These are phyloP conservation scores for Platanus orientalis DNA, from an alignment of 164 flowering plant genomes.

Conservation along the genomic window DNA sequence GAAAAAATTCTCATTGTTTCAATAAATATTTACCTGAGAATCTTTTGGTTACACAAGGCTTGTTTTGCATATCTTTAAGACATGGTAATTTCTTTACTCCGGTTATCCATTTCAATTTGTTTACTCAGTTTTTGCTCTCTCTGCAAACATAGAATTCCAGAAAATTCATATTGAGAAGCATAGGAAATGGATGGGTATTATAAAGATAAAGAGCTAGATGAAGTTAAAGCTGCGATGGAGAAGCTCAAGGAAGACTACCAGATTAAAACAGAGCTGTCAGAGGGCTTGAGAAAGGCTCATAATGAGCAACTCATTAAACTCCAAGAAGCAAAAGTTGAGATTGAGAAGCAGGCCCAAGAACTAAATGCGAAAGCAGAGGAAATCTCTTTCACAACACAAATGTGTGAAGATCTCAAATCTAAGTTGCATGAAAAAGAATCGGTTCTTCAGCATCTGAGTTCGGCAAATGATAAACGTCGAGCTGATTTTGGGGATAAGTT, in stretches of 20 bases:
- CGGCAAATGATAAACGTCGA: constrained; percentile 38
- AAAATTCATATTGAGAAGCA: constrained; percentile 4
- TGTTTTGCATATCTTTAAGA: not conserved
- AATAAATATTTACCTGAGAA: not conserved
- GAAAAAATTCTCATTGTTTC: not conserved
- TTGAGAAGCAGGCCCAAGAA: constrained; percentile 46
- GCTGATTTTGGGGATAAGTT: constrained; percentile 31
- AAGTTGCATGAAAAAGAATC: constrained; percentile 39
- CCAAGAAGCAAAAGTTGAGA: constrained; percentile 37
- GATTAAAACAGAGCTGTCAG: constrained; percentile 36
- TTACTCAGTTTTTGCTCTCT: not conserved
- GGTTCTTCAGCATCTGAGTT: constrained; percentile 28
- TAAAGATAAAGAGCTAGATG: constrained; percentile 60
- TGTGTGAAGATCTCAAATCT: constrained; percentile 32
- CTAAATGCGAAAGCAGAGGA: constrained; percentile 36
- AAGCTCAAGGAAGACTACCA: constrained; percentile 49
- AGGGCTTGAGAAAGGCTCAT: constrained; percentile 46
- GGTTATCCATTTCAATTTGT: not conserved
- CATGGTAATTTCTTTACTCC: not conserved
- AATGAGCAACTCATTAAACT: constrained; percentile 34
- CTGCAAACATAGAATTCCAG: not conserved
- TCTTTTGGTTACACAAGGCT: not conserved
- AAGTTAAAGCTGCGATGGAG: constrained; percentile 52
- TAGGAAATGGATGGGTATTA: constrained; percentile 40
- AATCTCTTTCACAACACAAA: constrained; percentile 22